Evolutionary conservation across 176 grass and related monocot species (phyloP).

Genomic region (Chloris gayana): DNA sequence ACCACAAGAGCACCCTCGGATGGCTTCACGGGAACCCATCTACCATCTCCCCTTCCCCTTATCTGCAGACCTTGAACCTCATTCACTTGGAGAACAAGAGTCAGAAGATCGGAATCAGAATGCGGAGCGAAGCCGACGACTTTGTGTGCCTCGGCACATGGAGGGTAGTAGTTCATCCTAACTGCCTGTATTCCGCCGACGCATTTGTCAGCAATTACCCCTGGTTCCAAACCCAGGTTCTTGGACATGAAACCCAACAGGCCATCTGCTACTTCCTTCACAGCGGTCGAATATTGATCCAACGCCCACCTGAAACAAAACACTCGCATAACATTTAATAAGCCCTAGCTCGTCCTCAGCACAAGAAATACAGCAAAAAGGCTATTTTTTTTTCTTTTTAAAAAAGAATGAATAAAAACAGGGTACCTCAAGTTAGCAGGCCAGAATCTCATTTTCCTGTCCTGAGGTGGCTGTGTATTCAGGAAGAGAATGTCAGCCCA

Average conservation of each 20-base stretch:
- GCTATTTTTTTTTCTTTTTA: too few relatives aligned
- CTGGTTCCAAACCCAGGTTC: conserved; percentile 50
- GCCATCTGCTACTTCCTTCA: conserved; percentile 41
- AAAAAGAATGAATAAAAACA: too few relatives aligned
- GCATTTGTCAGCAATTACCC: conserved; percentile 36
- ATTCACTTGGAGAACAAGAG: conserved; percentile 60
- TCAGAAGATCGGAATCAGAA: conserved; percentile 52
- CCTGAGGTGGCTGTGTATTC: conserved; percentile 26
- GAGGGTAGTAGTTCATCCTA: conserved; percentile 80
- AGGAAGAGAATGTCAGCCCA: conserved; percentile 61
- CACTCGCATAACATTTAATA: too few relatives aligned
- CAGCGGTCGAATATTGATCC: conserved; percentile 47
- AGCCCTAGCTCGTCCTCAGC: too few relatives aligned
- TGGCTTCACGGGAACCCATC: conserved; percentile 57
- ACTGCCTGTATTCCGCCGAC: conserved; percentile 42
- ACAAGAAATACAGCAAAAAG: too few relatives aligned
- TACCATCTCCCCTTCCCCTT: conserved; percentile 19
- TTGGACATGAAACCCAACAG: conserved; percentile 46
- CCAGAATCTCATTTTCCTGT: conserved; percentile 50
- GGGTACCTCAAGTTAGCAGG: conserved; percentile 47
- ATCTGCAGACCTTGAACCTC: conserved; percentile 70
- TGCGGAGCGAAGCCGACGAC: conserved; percentile 74
- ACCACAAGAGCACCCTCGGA: conserved; percentile 50
- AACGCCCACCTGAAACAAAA: conserved; percentile 22
- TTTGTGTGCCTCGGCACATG: conserved; percentile 44